phyloP scores from a whole-genome alignment of 345 rosid genomes.

The Aquilaria malaccensis region DNA sequence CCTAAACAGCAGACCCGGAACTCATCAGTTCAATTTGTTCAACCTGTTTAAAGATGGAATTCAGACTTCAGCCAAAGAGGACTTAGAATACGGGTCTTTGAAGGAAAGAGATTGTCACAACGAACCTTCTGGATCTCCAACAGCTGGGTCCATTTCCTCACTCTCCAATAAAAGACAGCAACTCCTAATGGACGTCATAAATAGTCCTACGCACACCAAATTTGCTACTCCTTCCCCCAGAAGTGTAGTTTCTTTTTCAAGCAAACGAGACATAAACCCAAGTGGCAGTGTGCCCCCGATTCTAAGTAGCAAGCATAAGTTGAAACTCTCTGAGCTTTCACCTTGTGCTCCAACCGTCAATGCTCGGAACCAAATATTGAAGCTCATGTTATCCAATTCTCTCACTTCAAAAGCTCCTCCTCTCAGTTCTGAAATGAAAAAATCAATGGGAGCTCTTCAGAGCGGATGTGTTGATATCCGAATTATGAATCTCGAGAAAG shows the following conservation, averaged over 20 bases:
- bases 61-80: conserved; percentile 18
- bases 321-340: conserved; percentile 34
- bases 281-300: conserved; percentile 31
- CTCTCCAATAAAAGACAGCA: conserved; percentile 25
- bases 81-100: conserved; percentile 10
- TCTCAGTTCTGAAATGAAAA: conserved; percentile 21
- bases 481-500: conserved; percentile 30
- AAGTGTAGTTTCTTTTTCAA: conserved; percentile 30
- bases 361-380: conserved; percentile 44
- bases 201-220: conserved; percentile 21
- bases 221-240: conserved; percentile 58
- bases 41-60: conserved; percentile 28
- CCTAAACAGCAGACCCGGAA: conserved; percentile 15
- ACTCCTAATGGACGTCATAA: conserved; percentile 22
- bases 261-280: conserved; percentile 32
- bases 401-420: conserved; percentile 31
- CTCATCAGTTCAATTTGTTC: conserved; percentile 14
- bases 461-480: conserved; percentile 20
- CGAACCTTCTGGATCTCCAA: conserved; percentile 23
- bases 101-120: conserved; percentile 12
- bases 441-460: conserved; percentile 9
- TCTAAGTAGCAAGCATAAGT: conserved; percentile 36
- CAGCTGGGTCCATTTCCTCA: conserved; percentile 29
- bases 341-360: conserved; percentile 33
- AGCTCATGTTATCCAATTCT: conserved; percentile 30